These are phyloP conservation scores for Exutisphaerella laricina DNA, from an alignment of 2,329 filamentous ascomycete genomes.

Conservation along the genomic window DNA sequence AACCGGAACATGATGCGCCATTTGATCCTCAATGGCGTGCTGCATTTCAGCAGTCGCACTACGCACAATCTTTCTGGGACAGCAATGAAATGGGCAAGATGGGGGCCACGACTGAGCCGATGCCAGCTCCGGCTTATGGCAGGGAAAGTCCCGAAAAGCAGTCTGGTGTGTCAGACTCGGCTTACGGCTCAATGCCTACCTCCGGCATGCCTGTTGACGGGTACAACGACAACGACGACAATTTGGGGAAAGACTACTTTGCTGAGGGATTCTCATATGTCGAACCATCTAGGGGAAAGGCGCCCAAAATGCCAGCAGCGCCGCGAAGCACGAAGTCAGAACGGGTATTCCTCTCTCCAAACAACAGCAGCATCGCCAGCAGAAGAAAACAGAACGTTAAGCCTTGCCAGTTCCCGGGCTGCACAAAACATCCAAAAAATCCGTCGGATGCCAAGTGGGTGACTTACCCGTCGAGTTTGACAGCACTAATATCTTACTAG, in stretches of 20 bases:
- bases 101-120: constrained; percentile 10
- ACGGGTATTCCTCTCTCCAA: neutral
- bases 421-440: constrained; percentile 16
- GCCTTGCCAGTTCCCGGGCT: constrained; percentile 7
- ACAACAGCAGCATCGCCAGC: constrained; percentile 2
- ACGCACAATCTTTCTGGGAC: neutral
- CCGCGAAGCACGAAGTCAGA: constrained; percentile 11
- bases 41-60: neutral
- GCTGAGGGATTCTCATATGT: neutral
- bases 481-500: constrained; percentile 41
- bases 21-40: constrained; percentile 3
- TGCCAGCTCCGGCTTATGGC: constrained; percentile 5
- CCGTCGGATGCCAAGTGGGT: constrained; percentile 21
- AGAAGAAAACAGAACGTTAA: constrained; percentile 5
- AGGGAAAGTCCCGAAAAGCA: neutral
- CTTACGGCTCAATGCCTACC: constrained; percentile 11
- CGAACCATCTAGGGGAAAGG: neutral
- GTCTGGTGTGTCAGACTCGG: constrained; percentile 16
- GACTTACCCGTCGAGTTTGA: neutral
- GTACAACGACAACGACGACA: constrained; percentile 9
- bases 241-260: constrained; percentile 10
- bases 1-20: constrained; percentile 9
- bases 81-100: neutral
- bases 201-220: constrained; percentile 2
- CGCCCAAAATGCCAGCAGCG: neutral